These are phyloP conservation scores for Moesziomyces sp. DNA, from an alignment of 1,284 basidiomycete genomes.

Conservation along the genomic window DNA sequence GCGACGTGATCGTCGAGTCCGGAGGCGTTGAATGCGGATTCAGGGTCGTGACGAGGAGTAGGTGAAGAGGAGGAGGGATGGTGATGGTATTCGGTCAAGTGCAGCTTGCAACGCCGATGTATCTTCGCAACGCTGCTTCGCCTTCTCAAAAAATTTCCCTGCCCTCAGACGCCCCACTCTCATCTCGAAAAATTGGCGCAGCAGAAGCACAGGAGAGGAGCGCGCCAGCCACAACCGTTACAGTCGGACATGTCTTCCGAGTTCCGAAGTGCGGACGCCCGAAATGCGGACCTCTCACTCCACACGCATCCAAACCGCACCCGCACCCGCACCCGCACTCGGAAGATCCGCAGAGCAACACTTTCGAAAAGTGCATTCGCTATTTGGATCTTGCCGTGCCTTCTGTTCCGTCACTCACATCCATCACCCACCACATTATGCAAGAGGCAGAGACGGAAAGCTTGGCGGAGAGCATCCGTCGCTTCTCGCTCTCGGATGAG, in stretches of 20 bases:
- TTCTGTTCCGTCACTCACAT: no score
- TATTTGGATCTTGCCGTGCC: no score
- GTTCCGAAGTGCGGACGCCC: not conserved
- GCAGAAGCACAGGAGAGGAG: not conserved
- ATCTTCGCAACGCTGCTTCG: no score
- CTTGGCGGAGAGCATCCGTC: conserved; percentile 21
- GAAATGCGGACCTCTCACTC: no score
- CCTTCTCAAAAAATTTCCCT: conserved; percentile 3
- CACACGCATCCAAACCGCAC: no score
- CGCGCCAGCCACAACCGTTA: no score
- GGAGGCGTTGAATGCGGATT: no score
- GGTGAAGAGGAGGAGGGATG: not conserved
- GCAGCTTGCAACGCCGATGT: not conserved
- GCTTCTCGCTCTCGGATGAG: conserved; percentile 35
- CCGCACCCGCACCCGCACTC: no score
- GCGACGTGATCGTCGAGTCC: no score
- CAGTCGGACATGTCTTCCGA: not conserved
- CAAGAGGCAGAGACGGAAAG: conserved; percentile 15
- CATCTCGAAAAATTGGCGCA: not conserved
- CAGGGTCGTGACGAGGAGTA: not conserved
- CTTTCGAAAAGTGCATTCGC: no score
- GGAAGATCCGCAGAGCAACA: not conserved
- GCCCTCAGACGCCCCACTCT: not conserved
- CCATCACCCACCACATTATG: not conserved
- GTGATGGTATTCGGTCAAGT: conserved; percentile 1